phyloP scores from a whole-genome alignment of 129 eudicot genomes.

The Rutidosis leptorrhynchoides region DNA sequence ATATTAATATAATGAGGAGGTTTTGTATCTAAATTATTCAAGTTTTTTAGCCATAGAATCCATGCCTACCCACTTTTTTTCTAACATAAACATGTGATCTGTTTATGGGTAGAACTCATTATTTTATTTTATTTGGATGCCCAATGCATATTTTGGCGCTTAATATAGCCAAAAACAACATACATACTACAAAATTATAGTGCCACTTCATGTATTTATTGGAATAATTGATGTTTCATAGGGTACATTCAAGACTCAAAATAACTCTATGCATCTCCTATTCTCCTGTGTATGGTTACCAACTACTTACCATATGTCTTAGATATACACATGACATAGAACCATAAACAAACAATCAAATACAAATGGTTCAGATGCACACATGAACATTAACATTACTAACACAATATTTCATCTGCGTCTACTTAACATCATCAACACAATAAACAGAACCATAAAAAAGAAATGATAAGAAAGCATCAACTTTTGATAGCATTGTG shows the following conservation, averaged over 20 bases:
- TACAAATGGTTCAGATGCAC: no score
- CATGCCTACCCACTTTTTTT: not conserved
- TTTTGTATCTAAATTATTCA: not conserved
- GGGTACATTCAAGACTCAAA: not conserved
- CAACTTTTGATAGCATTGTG: not conserved
- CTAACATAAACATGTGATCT: not conserved
- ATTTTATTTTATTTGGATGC: slow-evolving; percentile 2
- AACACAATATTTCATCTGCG: not conserved
- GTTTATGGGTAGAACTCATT: not conserved
- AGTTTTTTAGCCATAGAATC: slow-evolving; percentile 1
- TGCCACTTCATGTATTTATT: not conserved
- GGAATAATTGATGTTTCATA: not conserved
- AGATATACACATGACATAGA: no score
- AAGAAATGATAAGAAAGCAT: not conserved
- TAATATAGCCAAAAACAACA: not conserved
- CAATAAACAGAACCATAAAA: not conserved
- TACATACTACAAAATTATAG: not conserved
- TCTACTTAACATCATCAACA: not conserved
- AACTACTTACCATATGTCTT: not conserved
- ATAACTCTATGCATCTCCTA: not conserved
- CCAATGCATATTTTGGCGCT: not conserved
- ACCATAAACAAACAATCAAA: no score
- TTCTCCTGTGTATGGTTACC: not conserved
- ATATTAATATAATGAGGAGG: not conserved
- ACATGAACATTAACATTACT: no score